phyloP scores from a whole-genome alignment of 352 stramenopile genomes.

The Globisporangium paroecandrum region DNA sequence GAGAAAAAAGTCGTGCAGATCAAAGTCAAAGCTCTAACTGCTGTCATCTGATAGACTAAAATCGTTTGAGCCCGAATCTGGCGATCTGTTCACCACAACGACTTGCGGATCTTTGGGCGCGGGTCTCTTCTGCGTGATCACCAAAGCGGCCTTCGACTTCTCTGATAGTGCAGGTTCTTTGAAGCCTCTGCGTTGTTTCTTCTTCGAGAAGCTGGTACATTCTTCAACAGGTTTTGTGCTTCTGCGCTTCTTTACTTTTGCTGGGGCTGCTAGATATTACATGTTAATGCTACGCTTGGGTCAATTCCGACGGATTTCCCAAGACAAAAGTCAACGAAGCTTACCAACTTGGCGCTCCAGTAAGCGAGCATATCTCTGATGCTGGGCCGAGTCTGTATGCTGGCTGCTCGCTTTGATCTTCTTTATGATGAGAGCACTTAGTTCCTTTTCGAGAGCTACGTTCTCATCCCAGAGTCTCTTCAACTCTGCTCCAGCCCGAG shows the following conservation, averaged over 20 bases:
- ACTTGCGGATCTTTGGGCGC: background rate
- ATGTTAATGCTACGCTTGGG: background rate
- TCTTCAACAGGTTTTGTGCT: background rate
- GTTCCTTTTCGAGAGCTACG: slow-evolving; percentile 13
- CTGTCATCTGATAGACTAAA: slow-evolving; percentile 21
- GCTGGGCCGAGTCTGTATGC: background rate
- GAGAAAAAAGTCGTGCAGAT: background rate
- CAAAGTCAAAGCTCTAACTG: background rate
- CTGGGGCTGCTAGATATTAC: background rate
- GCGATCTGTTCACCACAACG: slow-evolving; percentile 3
- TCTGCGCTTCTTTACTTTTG: slow-evolving; percentile 5
- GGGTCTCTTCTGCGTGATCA: background rate
- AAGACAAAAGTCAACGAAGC: background rate
- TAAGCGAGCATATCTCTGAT: slow-evolving; percentile 13
- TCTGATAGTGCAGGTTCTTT: background rate
- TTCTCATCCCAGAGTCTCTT: slow-evolving; percentile 13
- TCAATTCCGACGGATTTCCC: background rate
- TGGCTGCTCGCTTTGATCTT: slow-evolving; percentile 2
- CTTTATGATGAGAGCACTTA: slow-evolving; percentile 3
- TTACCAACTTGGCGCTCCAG: slow-evolving; percentile 19
- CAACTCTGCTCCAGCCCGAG: slow-evolving; percentile 5
- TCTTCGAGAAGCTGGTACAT: background rate
- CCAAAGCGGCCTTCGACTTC: background rate
- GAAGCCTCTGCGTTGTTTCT: slow-evolving; percentile 8
- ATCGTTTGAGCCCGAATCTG: slow-evolving; percentile 5